Evolutionary conservation across 2,329 filamentous ascomycete genomes (phyloP), one percentile per base, ranked within the genome.

Genomic region (Plenodomus tracheiphilus): DNA sequence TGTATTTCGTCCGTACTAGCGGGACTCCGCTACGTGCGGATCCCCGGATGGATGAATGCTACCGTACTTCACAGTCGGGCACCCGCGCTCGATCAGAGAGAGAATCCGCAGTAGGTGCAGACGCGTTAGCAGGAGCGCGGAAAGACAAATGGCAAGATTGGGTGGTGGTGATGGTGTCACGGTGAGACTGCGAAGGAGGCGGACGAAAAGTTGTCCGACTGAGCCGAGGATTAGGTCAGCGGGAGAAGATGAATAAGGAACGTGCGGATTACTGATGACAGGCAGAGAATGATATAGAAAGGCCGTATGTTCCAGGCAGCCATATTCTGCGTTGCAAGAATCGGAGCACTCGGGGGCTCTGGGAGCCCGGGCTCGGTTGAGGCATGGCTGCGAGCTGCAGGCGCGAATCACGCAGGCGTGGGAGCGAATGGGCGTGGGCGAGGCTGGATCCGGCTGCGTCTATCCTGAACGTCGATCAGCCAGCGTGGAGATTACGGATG

Each of bases 1-100:
- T 39, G 47, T 36, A 56, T 62, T n/a, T 64, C 58, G 59, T 64
- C 56, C 58, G 58, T 51, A 46, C 30, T 30, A 34, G 43, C 43
- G 50, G 18, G 47, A 43, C 39, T 28, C 36, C 38, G 25, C 54
- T 46, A 49, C 45, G 41, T 25, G 43, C 22, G 25, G 41, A 39
- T 37, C 35, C 18, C n/a, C 46, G 43, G 44, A 47, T 38, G 40
- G 28, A 32, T 15, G 28, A 15, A 32, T 32, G 13, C 28, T 32
- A 15, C n/a, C n/a, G n/a, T n/a, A n/a, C 28, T 32, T 32, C 7
- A 32, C 9, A 15, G 9, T 25, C 22, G 6, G 22, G 6, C 7
- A 32, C 28, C 28, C 11, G 11, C 34, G 20, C 22, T 46, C 22
- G 20, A 25, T 9, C 11, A 28, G 42, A 40, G 17, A 38, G 46